Evolutionary conservation across 805 yeast genomes (phyloP).

Genomic region (Scheffersomyces coipomensis): DNA sequence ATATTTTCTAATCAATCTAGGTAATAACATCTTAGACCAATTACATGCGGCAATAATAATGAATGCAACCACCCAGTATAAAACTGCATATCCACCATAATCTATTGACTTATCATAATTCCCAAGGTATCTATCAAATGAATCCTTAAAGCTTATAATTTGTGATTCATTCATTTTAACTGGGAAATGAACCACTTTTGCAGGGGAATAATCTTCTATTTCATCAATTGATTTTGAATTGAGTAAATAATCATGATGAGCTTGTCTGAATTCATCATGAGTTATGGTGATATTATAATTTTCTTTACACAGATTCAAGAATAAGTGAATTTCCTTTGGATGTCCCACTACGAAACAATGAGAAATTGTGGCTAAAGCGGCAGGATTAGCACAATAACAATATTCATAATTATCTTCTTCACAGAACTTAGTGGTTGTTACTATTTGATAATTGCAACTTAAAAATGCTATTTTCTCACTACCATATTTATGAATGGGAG

Average conservation of each 20-base stretch:
- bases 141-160: constrained; percentile 16
- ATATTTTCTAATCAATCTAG: constrained; percentile 11
- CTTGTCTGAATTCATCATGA: constrained; percentile 16
- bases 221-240: constrained; percentile 13
- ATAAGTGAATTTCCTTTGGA: constrained; percentile 19
- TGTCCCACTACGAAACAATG: constrained; percentile 30
- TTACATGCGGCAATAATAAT: constrained; percentile 23
- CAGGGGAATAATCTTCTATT: constrained; percentile 4
- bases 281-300: constrained; percentile 20
- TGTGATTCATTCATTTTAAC: constrained; percentile 21
- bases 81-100: constrained; percentile 33
- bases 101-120: constrained; percentile 44
- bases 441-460: constrained; percentile 27
- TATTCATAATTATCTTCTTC: constrained; percentile 5
- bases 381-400: constrained; percentile 27
- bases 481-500: constrained; percentile 31
- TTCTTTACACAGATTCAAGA: constrained; percentile 22
- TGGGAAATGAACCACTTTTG: constrained; percentile 17
- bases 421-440: constrained; percentile 19
- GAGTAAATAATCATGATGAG: constrained; percentile 15
- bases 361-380: constrained; percentile 36
- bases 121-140: constrained; percentile 39
- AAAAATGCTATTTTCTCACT: constrained; percentile 25
- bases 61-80: constrained; percentile 32
- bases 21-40: constrained; percentile 32